Percentiles rank a stretch among this genome's conserved stretches.
phyloP scores from a whole-genome alignment of 495 filamentous ascomycete species.

The Cudoniella acicularis region DNA sequence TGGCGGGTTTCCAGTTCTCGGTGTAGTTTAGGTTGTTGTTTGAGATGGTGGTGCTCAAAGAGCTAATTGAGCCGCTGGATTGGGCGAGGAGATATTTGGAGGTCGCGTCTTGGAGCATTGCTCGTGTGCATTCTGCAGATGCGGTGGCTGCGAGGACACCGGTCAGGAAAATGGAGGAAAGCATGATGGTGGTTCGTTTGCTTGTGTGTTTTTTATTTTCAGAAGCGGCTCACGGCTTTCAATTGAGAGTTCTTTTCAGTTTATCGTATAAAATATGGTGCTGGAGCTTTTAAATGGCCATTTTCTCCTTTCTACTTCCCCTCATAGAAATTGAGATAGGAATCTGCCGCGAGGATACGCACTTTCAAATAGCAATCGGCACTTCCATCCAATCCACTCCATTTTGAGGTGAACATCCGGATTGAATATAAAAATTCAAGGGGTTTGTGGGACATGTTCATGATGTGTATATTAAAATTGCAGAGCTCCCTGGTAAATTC shows the following conservation, averaged over 20 bases:
- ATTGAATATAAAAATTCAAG: neutral
- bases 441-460: neutral
- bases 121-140: slow-evolving; percentile 30
- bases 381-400: neutral
- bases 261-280: neutral
- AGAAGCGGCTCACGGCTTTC: neutral
- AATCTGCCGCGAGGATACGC: neutral
- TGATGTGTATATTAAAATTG: neutral
- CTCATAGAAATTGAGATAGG: neutral
- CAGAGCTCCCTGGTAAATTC: neutral
- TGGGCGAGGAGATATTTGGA: slow-evolving; percentile 31
- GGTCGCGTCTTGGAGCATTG: slow-evolving; percentile 29
- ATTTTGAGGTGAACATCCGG: neutral
- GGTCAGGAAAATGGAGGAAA: neutral
- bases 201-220: neutral
- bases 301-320: neutral
- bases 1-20: slow-evolving; percentile 33
- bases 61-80: slow-evolving; percentile 20
- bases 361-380: neutral
- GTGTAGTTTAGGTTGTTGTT: slow-evolving; percentile 32
- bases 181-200: neutral
- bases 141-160: slow-evolving; percentile 1
- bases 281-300: neutral
- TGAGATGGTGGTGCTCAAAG: slow-evolving; percentile 16
- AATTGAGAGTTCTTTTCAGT: neutral